Conservation (phyloP, 345 rosid species). For the Gossypium raimondii region DNA sequence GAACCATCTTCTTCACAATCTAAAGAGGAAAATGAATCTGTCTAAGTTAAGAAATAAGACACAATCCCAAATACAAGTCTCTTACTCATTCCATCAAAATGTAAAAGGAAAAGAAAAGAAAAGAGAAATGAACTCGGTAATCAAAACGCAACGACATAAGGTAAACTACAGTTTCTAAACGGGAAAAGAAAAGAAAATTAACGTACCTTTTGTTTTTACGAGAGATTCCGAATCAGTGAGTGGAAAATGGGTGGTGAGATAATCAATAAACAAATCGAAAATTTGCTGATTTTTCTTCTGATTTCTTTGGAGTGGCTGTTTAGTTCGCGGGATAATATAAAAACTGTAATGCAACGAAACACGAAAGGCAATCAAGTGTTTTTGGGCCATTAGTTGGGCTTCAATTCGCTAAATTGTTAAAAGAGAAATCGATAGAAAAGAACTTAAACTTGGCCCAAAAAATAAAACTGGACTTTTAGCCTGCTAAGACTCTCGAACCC, state of each 20-base stretch:
- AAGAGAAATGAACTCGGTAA: too few species aligned
- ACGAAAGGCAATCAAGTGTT: background rate
- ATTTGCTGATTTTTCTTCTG: background rate
- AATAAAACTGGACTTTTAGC: too few species aligned
- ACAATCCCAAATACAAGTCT: background rate
- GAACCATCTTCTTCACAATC: background rate
- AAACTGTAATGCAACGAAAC: background rate
- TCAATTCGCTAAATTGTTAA: too few species aligned
- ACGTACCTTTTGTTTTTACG: background rate
- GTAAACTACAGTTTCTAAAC: background rate
- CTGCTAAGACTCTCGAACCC: too few species aligned
- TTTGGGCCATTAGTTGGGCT: slow-evolving; percentile 1
- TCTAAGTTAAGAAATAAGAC: background rate
- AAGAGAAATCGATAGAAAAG: too few species aligned
- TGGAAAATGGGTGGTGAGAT: background rate
- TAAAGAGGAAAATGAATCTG: slow-evolving; percentile 8
- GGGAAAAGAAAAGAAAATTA: background rate
- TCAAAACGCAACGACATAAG: background rate
- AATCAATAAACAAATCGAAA: slow-evolving; percentile 5
- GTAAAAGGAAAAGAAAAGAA: background rate
- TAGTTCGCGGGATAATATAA: background rate
- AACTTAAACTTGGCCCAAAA: too few species aligned
- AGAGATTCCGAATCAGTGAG: background rate
- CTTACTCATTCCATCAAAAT: background rate
- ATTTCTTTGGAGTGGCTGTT: background rate